Evolutionary conservation across 2,329 filamentous ascomycete genomes (phyloP), one percentile per base, ranked within the genome.

Genomic region (Alternaria dauci): DNA sequence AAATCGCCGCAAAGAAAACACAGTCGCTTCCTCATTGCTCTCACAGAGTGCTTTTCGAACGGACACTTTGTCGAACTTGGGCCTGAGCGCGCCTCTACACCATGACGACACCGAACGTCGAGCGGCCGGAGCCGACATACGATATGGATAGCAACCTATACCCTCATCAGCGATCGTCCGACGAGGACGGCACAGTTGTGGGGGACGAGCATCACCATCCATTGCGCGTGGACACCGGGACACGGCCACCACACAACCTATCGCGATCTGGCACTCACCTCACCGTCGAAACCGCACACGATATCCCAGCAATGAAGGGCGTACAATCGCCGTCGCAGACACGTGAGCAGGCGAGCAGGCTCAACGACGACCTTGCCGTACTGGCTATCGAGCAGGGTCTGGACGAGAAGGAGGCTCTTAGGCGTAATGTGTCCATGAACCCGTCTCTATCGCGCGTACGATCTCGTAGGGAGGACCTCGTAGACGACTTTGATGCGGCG

Each of bases 321-420:
- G 74, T 72, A 65, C 68, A 62, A 58, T 89, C 88, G 1, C 84
- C 86, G 1, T 87, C 86, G 0, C 81, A 84, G 59, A 82, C 81
- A 16, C 83, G 88, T 39, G 88, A 90, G 74, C 82, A 88, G 69
- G 83, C 85, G 6, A 82, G 83, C 61, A 82, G 88, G 47, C 78
- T 91, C 30, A 85, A 89, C 56, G 89, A 92, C 76, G 89, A 91
- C 61, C 77, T 91, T 53, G 82, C 86, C 43, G 79, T 91, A 72
- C 81, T 91, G 46, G 85, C 89, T 65, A 86, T 88, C 2, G 89
- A 92, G 77, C 83, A 86, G 11, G 82, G 88, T 55, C 83, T 86
- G 1, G 85, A 84, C 3, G 71, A 82, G 59, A 73, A 78, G 11
- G 78, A 79, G 23, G 76, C 75, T 16, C 66, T 76, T 5, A 72